A percentile compares a stretch with the other conserved stretches of the same genome.
Evolutionary conservation across 2,329 filamentous ascomycete genomes (phyloP).

Genomic region (Xylariomycetidae sp.): DNA sequence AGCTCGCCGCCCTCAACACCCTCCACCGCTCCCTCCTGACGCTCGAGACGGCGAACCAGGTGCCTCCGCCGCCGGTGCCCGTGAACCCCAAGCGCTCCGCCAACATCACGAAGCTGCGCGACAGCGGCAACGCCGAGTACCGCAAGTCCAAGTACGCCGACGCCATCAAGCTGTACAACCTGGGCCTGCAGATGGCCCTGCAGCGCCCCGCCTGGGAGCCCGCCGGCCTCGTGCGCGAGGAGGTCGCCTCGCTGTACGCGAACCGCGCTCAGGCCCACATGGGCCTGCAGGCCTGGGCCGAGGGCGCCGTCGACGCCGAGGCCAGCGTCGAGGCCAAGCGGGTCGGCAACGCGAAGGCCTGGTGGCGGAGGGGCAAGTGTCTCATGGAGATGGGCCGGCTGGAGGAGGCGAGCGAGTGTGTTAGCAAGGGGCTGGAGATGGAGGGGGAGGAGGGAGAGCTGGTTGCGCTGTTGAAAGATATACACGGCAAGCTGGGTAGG

Average conservation of each 20-base stretch:
- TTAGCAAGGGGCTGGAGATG: constrained; percentile 73
- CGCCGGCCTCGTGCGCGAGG: constrained; percentile 74
- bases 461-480: constrained; percentile 58
- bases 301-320: constrained; percentile 83
- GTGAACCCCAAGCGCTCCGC: constrained; percentile 90
- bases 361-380: constrained; percentile 84
- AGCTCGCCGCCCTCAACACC: constrained; percentile 70
- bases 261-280: constrained; percentile 92
- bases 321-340: constrained; percentile 83
- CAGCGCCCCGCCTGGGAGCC: constrained; percentile 85
- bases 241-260: constrained; percentile 72
- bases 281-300: constrained; percentile 74
- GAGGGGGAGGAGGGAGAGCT: constrained; percentile 68
- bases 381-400: constrained; percentile 85
- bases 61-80: constrained; percentile 82
- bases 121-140: constrained; percentile 78
- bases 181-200: constrained; percentile 88
- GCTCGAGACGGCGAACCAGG: constrained; percentile 56
- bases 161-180: constrained; percentile 74
- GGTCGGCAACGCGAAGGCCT: constrained; percentile 86
- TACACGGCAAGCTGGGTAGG: constrained; percentile 44
- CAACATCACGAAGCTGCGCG: constrained; percentile 85
- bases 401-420: constrained; percentile 77
- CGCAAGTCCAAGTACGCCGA: constrained; percentile 71
- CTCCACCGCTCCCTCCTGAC: constrained; percentile 71